A percentile compares a stretch with the other conserved stretches of the same genome.
phyloP scores from a whole-genome alignment of 108 stramenopile genomes.

The Cyclotella sp. region DNA sequence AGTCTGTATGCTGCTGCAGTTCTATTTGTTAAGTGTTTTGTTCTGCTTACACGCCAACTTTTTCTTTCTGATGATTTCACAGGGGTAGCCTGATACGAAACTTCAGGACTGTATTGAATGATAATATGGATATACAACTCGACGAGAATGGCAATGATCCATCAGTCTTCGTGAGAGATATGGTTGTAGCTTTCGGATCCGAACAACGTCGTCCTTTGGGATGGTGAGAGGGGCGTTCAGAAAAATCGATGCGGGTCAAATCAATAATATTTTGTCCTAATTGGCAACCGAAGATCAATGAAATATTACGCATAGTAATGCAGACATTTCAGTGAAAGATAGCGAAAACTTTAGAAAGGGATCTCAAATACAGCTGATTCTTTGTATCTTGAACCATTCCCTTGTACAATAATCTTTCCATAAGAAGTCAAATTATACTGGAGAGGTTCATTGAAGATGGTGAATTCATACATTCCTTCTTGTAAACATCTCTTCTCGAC shows the following conservation, averaged over 20 bases:
- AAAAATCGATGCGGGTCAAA: not conserved
- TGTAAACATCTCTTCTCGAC: slow-evolving; percentile 1
- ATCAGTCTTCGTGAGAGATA: not conserved
- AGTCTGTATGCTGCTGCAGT: not conserved
- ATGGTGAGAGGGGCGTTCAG: not conserved
- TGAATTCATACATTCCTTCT: slow-evolving; percentile 2
- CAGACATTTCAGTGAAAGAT: too few species aligned
- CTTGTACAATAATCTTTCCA: slow-evolving; percentile 9
- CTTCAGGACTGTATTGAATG: slow-evolving; percentile 3
- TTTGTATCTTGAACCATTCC: not conserved
- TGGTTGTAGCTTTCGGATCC: slow-evolving; percentile 1
- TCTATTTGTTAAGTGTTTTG: not conserved
- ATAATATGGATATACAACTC: not conserved
- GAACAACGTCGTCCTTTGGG: not conserved
- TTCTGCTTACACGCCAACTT: not conserved
- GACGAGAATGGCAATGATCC: not conserved
- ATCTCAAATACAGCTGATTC: slow-evolving; percentile 6
- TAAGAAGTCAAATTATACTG: slow-evolving; percentile 2
- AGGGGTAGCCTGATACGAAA: slow-evolving; percentile 7
- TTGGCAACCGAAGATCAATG: too few species aligned
- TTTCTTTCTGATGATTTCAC: not conserved
- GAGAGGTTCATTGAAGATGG: slow-evolving; percentile 6
- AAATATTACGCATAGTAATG: too few species aligned
- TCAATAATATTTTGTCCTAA: too few species aligned
- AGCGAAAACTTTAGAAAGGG: not conserved